Base-by-base conservation (phyloP, 768 basidiomycete species). In the Boletus sensibilis region DNA sequence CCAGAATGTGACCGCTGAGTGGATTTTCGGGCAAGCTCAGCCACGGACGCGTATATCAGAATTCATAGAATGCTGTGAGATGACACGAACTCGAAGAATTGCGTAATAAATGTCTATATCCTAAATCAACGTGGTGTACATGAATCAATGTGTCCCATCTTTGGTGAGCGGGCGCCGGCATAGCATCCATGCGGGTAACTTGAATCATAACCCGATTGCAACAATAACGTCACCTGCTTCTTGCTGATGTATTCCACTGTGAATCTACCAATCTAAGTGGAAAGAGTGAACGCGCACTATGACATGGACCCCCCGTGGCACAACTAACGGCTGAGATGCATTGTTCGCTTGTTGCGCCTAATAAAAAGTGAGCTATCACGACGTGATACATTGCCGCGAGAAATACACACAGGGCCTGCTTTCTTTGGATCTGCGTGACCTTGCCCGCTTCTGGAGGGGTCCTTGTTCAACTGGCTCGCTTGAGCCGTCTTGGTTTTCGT, bases 331-430 rank as follows among this genome's bases (percentile, higher is more conserved):
- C 14, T 5, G 39, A 21, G 21, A 7, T 23, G 40, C 3, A 41
- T 21, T 4, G 12, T 13, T 21, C 20, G 12, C 37, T 38, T 38
- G 37, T 38, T 38, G 37, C 18, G 6, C 37, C 37, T 38, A 9
- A 38, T 38, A 16, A 38, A 8, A 38, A 18, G 18, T 38, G 37
- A 18, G 6, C 3, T 3, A 16, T 38, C 10, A n/a, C 9, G n/a
- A 9, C 9, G 3, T 10, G n/a, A n/a, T n/a, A 0, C 9, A n/a
- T n/a, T 9, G n/a, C 10, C 6, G 10, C n/a, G 4, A 18, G 4
- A 39, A 39, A 14, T n/a, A 39, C 38, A 10, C n/a, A 39, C 38
- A 10, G 18, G n/a, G 6, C 25, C 25, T 6, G 25, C 25, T n/a
- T 18, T 2, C 18, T 9, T 9, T 11, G 38, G 4, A 39, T n/a